Evolutionary conservation across 768 basidiomycete species (phyloP).

Genomic region (Lentinula raphanica): DNA sequence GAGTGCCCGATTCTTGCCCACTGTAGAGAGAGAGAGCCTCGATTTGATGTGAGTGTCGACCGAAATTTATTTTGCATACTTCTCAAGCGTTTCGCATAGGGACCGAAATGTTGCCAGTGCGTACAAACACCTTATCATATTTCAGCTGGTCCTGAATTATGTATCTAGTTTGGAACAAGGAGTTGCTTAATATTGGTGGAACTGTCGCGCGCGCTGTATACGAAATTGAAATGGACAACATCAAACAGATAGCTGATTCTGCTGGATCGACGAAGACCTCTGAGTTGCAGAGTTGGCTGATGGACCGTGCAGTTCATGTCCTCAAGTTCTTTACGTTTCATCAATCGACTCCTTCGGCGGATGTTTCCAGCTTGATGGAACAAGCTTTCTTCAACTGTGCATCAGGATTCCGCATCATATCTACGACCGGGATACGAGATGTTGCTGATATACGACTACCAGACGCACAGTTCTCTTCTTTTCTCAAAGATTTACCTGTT

Average conservation of each 20-base stretch:
- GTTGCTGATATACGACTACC: slow-evolving; percentile 69
- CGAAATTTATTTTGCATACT: not conserved
- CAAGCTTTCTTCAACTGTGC: slow-evolving; percentile 73
- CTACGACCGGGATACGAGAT: slow-evolving; percentile 65
- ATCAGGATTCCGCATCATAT: slow-evolving; percentile 62
- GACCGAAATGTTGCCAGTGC: slow-evolving; percentile 77
- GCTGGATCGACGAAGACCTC: slow-evolving; percentile 23
- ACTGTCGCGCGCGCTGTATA: slow-evolving; percentile 79
- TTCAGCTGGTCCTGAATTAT: slow-evolving; percentile 3
- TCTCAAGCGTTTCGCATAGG: slow-evolving; percentile 28
- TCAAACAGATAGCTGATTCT: slow-evolving; percentile 34
- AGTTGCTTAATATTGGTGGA: slow-evolving; percentile 81
- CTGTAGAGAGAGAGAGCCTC: slow-evolving; percentile 92
- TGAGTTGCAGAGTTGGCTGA: slow-evolving; percentile 47
- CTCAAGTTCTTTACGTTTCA: slow-evolving; percentile 89
- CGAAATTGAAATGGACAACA: slow-evolving; percentile 67
- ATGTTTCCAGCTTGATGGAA: slow-evolving; percentile 70
- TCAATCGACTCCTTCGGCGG: slow-evolving; percentile 77
- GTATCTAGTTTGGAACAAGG: slow-evolving; percentile 78
- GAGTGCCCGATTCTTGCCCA: slow-evolving; percentile 86
- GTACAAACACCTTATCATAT: slow-evolving; percentile 16
- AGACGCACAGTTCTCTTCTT: slow-evolving; percentile 62
- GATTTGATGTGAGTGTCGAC: slow-evolving; percentile 80
- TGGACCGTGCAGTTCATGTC: slow-evolving; percentile 64
- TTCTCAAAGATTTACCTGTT: slow-evolving; percentile 74